These are phyloP conservation scores for Syncephalastrum sp. DNA, from an alignment of 371 early-diverging fungal genomes.

Conservation along the genomic window DNA sequence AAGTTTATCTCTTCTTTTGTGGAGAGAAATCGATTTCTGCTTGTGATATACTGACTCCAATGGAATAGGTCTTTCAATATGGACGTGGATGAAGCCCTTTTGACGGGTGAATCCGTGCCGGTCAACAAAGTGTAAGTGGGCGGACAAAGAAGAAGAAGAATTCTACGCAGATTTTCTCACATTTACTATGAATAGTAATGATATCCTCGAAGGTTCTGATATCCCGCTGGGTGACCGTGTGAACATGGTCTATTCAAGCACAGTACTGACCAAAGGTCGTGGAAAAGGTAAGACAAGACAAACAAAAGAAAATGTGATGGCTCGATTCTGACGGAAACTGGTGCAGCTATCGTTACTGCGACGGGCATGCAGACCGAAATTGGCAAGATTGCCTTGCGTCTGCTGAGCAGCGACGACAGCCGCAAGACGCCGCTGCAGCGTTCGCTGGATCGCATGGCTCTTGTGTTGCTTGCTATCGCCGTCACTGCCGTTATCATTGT, in stretches of 20 bases:
- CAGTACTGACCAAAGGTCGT: slow-evolving; percentile 51
- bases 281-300: slow-evolving; percentile 27
- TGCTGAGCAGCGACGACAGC: slow-evolving; percentile 65
- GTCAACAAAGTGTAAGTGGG: slow-evolving; percentile 56
- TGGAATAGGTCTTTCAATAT: slow-evolving; percentile 64
- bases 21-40: not conserved
- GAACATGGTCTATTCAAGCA: slow-evolving; percentile 65
- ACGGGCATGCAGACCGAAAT: slow-evolving; percentile 89
- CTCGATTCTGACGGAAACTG: slow-evolving; percentile 45
- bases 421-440: slow-evolving; percentile 75
- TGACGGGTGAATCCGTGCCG: slow-evolving; percentile 82
- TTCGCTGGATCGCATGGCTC: slow-evolving; percentile 60
- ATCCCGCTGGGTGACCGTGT: slow-evolving; percentile 58
- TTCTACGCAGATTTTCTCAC: slow-evolving; percentile 7
- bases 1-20: slow-evolving; percentile 10
- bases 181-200: slow-evolving; percentile 9
- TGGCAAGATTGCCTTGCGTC: slow-evolving; percentile 86
- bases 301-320: slow-evolving; percentile 49
- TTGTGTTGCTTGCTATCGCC: slow-evolving; percentile 55
- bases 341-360: slow-evolving; percentile 75
- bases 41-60: not conserved
- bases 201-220: slow-evolving; percentile 26
- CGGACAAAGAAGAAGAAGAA: not conserved
- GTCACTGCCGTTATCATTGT: slow-evolving; percentile 55
- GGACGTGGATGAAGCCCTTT: slow-evolving; percentile 83